Evolutionary conservation across 805 yeast genomes (phyloP).

Genomic region (Barnettozyma vustinii): DNA sequence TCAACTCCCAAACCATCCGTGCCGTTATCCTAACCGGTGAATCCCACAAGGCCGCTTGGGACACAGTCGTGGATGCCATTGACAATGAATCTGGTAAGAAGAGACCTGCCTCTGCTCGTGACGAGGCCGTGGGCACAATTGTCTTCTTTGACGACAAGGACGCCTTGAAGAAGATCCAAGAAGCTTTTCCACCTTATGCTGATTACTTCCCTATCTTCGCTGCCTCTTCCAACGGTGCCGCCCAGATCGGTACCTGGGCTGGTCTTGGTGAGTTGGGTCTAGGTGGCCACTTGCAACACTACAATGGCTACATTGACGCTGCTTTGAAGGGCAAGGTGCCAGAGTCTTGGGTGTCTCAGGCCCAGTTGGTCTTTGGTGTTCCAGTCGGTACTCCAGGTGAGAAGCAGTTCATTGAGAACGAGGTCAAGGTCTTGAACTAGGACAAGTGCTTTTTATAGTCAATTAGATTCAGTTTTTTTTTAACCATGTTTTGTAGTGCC

Average conservation of each 20-base stretch:
- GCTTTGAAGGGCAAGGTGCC: slow-evolving; percentile 38
- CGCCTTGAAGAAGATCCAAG: slow-evolving; percentile 35
- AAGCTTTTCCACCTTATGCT: slow-evolving; percentile 37
- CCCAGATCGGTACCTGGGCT: slow-evolving; percentile 46
- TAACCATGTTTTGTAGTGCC: too few species aligned
- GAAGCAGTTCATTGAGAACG: slow-evolving; percentile 38
- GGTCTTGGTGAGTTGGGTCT: slow-evolving; percentile 39
- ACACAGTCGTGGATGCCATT: slow-evolving; percentile 32
- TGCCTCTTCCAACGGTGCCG: slow-evolving; percentile 42
- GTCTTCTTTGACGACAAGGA: slow-evolving; percentile 42
- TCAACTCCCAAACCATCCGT: slow-evolving; percentile 46
- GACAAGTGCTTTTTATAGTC: background rate
- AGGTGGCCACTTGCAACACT: slow-evolving; percentile 51
- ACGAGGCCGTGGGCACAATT: slow-evolving; percentile 45
- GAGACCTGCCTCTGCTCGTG: slow-evolving; percentile 38
- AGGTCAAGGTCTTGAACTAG: slow-evolving; percentile 32
- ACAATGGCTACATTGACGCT: slow-evolving; percentile 38
- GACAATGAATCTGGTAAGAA: slow-evolving; percentile 33
- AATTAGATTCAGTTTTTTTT: background rate
- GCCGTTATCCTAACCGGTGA: slow-evolving; percentile 43
- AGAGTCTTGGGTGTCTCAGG: slow-evolving; percentile 38
- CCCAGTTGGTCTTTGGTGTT: slow-evolving; percentile 47
- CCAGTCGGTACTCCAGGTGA: slow-evolving; percentile 33
- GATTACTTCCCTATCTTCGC: slow-evolving; percentile 44
- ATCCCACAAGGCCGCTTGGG: slow-evolving; percentile 42